These are phyloP conservation scores for Paramecium sonneborni DNA, from an alignment of 73 alveolate species.

Conservation along the genomic window DNA sequence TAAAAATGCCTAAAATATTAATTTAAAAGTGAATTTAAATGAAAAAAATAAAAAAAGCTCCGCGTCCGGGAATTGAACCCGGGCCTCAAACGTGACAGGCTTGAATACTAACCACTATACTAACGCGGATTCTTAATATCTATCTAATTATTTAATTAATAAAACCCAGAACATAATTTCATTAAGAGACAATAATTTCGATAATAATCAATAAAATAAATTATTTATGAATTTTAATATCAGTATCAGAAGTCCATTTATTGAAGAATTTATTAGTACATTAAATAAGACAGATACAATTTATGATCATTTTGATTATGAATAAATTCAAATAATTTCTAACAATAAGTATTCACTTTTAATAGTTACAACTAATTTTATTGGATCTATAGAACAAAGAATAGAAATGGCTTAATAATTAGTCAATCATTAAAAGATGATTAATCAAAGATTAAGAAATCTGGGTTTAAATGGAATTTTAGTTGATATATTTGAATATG, in stretches of 20 bases:
- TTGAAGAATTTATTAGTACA: background rate
- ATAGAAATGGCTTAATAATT: background rate
- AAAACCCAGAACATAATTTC: background rate
- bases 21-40: too few relatives aligned
- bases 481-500: background rate
- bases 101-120: constrained; percentile 85
- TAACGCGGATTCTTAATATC: constrained; percentile 67
- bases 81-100: constrained; percentile 95
- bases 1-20: too few relatives aligned
- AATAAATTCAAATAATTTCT: background rate
- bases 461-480: constrained; percentile 26
- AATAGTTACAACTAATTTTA: background rate
- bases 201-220: background rate
- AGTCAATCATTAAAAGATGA: background rate
- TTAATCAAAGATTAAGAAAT: constrained; percentile 23
- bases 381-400: background rate
- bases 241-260: background rate
- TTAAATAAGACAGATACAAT: background rate
- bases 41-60: constrained; percentile 73
- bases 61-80: constrained; percentile 94
- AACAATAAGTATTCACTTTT: background rate
- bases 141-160: background rate
- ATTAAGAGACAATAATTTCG: background rate
- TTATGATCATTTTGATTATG: background rate
- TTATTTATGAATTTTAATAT: background rate